Base-by-base conservation (phyloP, 768 basidiomycete species). In the Suillus occidentalis region DNA sequence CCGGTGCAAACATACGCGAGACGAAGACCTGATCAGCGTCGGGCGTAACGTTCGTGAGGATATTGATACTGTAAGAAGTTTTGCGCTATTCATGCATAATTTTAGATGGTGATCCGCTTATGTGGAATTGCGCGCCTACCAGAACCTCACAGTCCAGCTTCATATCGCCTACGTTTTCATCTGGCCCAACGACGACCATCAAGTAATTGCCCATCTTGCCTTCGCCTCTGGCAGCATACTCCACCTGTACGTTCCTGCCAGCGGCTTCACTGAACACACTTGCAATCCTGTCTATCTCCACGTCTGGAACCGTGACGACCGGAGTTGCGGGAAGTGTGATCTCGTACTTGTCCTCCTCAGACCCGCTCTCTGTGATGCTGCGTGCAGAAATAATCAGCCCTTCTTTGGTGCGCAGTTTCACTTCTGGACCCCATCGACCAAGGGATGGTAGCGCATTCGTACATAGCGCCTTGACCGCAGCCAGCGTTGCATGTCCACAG, bases 1-100 rank as follows among this genome's bases (percentile, higher is more conserved):
- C 59, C 8, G 83, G 84, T 6, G 81, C 74, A 67, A 87, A 85
- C 78, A 86, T 82, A 6, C 86, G 79, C 8, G 85, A 85, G 25
- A 80, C 72, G 72, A 85, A 87, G 18, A 68, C 69, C 60, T 76
- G 77, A 13, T 76, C 67, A 6, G 69, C 69, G 36, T 68, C 75
- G 0, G 77, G 72, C 5, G 68, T 77, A 71, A 34, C 67, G 64
- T 36, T 76, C 75, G 85, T 84, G 31, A 85, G 67, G 18, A 82
- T 68, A 65, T 83, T 79, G 22, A 77, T 70, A 1, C 22, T 1
- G 52, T 53, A 66, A 31, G 65, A 50, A 22, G 39, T 36, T 28
- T 49, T 49, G 43, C 58, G 60, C 62, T 66, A 28, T 2, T 25
- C 14, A 52, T 31, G 18, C 28, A 52, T 18, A 3, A 28, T 31